phyloP scores from a whole-genome alignment of 1,139 yeast species.

The Kodamaea sp. region DNA sequence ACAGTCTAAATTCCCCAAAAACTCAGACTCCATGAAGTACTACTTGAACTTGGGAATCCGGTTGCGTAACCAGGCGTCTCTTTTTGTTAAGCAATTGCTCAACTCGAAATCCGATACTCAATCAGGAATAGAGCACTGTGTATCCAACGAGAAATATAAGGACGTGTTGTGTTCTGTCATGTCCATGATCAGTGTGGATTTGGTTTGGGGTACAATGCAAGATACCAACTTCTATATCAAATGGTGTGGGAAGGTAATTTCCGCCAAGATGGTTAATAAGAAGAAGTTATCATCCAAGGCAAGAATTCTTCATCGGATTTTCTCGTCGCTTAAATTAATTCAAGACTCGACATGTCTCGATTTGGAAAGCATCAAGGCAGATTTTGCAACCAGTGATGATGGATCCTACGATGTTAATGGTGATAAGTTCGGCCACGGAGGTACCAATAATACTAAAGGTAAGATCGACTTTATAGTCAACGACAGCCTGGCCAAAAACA shows the following conservation, averaged over 20 bases:
- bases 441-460: slow-evolving; percentile 25
- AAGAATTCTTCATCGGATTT: slow-evolving; percentile 72
- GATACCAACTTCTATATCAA: slow-evolving; percentile 76
- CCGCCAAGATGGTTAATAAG: slow-evolving; percentile 65
- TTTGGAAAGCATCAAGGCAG: slow-evolving; percentile 40
- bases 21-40: slow-evolving; percentile 64
- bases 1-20: slow-evolving; percentile 66
- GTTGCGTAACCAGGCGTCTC: slow-evolving; percentile 72
- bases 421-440: slow-evolving; percentile 29
- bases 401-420: slow-evolving; percentile 44
- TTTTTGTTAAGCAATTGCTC: slow-evolving; percentile 55
- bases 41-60: slow-evolving; percentile 73
- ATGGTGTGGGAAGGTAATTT: slow-evolving; percentile 75
- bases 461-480: slow-evolving; percentile 51
- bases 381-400: slow-evolving; percentile 31
- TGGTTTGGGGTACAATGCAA: slow-evolving; percentile 90
- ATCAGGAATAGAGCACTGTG: slow-evolving; percentile 50
- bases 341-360: slow-evolving; percentile 72
- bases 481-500: slow-evolving; percentile 20
- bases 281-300: slow-evolving; percentile 76
- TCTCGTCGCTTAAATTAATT: slow-evolving; percentile 69
- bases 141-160: slow-evolving; percentile 70
- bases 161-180: slow-evolving; percentile 82
- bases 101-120: slow-evolving; percentile 36
- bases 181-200: slow-evolving; percentile 86